These are phyloP conservation scores for Flaveria trinervia DNA, from an alignment of 129 eudicot genomes.

Conservation along the genomic window DNA sequence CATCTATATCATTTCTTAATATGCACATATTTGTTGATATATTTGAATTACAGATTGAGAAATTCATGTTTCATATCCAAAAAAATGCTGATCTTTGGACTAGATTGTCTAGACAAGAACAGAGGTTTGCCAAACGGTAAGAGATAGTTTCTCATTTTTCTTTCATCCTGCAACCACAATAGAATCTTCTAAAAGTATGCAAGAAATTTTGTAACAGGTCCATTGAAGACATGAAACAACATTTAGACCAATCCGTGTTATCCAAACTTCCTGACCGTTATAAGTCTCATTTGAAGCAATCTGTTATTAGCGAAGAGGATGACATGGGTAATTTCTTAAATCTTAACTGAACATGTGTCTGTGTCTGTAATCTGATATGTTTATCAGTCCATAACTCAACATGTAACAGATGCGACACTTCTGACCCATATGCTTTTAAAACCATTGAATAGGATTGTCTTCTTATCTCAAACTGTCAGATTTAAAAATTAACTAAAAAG, in stretches of 20 bases:
- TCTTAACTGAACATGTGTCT: not conserved
- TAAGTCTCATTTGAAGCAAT: conserved; percentile 84
- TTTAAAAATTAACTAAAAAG: no score
- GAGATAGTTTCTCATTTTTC: not conserved
- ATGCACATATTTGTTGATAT: not conserved
- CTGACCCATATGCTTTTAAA: no score
- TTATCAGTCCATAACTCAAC: no score
- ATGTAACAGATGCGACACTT: no score
- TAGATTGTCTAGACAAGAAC: conserved; percentile 75
- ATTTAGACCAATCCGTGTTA: conserved; percentile 73
- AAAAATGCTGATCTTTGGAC: conserved; percentile 68
- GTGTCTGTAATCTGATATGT: no score
- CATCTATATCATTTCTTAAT: not conserved
- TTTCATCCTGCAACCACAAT: not conserved
- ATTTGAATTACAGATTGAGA: conserved; percentile 66
- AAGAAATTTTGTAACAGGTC: conserved; percentile 45
- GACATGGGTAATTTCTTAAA: conserved; percentile 74
- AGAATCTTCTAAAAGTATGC: not conserved
- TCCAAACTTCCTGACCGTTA: conserved; percentile 74
- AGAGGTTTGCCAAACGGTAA: conserved; percentile 62
- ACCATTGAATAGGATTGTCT: no score
- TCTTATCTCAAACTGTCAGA: no score
- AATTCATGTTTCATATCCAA: conserved; percentile 63
- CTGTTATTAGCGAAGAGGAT: conserved; percentile 76
- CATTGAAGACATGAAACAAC: conserved; percentile 52